A percentile compares a stretch with the other conserved stretches of the same genome.
Conservation (phyloP, 495 filamentous ascomycete species). For the Glarea lozoyensis region DNA sequence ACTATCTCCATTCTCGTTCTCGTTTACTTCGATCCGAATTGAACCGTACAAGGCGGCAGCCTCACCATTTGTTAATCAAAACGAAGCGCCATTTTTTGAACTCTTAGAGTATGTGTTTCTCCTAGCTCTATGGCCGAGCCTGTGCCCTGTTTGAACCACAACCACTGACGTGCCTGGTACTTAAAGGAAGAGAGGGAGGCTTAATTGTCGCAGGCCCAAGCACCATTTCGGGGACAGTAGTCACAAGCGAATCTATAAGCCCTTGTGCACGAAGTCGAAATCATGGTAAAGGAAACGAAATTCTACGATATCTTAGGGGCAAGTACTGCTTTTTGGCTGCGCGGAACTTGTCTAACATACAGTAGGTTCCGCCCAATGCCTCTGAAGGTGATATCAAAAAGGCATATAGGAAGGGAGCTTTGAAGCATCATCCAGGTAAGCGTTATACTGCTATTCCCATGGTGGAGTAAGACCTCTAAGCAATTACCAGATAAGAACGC, state of each 20-base stretch:
- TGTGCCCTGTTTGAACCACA: too few relatives aligned
- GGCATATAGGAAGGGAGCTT: slow-evolving; percentile 82
- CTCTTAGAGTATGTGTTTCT: too few relatives aligned
- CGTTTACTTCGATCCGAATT: too few relatives aligned
- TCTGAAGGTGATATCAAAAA: slow-evolving; percentile 76
- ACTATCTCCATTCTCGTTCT: neutral
- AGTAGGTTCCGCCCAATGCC: slow-evolving; percentile 61
- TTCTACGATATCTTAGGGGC: slow-evolving; percentile 82
- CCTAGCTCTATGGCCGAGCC: too few relatives aligned
- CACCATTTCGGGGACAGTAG: too few relatives aligned
- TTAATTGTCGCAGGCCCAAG: too few relatives aligned
- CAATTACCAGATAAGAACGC: slow-evolving; percentile 79
- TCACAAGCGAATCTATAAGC: too few relatives aligned
- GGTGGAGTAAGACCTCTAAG: neutral
- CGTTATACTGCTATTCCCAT: neutral
- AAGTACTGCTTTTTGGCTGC: slow-evolving; percentile 27
- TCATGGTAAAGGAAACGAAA: slow-evolving; percentile 87
- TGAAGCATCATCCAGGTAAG: slow-evolving; percentile 86
- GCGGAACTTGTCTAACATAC: slow-evolving; percentile 17
- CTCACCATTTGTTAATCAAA: too few relatives aligned
- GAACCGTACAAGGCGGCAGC: too few relatives aligned
- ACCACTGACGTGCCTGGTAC: too few relatives aligned
- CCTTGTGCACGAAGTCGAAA: slow-evolving; percentile 25
- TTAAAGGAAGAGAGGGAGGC: too few relatives aligned
- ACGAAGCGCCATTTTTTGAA: too few relatives aligned